Conservation (phyloP, 495 filamentous ascomycete species). For the Penicillium riverlandense region DNA sequence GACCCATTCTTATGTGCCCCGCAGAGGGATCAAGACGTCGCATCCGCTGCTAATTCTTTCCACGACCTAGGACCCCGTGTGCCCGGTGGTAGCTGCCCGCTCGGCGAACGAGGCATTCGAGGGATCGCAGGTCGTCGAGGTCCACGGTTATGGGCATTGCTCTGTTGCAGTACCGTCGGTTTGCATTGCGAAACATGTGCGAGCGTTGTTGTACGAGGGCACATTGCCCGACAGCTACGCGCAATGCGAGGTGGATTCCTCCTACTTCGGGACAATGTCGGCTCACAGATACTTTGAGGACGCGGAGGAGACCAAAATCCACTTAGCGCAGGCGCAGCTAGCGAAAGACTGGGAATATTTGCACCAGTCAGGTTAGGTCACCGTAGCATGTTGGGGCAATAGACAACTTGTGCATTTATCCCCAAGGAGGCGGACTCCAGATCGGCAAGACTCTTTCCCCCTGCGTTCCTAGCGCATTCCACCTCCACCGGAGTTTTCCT, state of each 20-base stretch:
- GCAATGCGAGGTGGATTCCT: conserved; percentile 23
- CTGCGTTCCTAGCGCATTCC: too few species aligned
- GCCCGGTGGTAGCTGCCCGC: conserved; percentile 30
- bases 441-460: too few species aligned
- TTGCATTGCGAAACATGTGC: conserved; percentile 27
- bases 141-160: conserved; percentile 39
- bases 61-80: conserved; percentile 38
- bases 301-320: conserved; percentile 6
- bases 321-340: conserved; percentile 4
- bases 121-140: conserved; percentile 31
- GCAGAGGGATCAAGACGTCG: conserved; percentile 20
- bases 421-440: not conserved
- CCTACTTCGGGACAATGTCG: conserved; percentile 18
- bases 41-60: conserved; percentile 34
- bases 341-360: conserved; percentile 2
- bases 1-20: conserved; percentile 30
- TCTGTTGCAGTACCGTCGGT: conserved; percentile 31
- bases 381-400: not conserved
- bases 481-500: too few species aligned
- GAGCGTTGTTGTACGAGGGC: conserved; percentile 29
- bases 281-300: conserved; percentile 6
- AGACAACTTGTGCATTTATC: not conserved
- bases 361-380: not conserved
- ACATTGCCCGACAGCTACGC: conserved; percentile 23
- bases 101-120: conserved; percentile 30